These are phyloP conservation scores for Mycena indigotica DNA, from an alignment of 768 basidiomycete species.

Conservation along the genomic window DNA sequence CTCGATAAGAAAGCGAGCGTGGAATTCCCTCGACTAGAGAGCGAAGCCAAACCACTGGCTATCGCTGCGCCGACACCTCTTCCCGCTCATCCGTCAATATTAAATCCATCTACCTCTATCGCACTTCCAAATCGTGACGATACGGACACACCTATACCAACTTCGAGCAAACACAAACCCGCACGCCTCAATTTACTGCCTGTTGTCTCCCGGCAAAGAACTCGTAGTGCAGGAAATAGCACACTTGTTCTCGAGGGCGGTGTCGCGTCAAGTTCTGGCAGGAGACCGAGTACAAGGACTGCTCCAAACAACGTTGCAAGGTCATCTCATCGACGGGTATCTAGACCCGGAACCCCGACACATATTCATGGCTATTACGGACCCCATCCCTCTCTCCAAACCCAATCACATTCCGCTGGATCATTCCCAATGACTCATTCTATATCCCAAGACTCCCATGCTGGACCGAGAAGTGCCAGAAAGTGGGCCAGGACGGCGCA, in stretches of 20 bases:
- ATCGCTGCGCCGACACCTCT: not conserved
- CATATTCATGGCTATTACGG: conserved; percentile 1
- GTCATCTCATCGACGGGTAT: conserved; percentile 15
- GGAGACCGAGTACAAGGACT: conserved; percentile 10
- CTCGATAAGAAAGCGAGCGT: not conserved
- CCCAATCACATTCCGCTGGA: not conserved
- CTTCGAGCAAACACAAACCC: conserved; percentile 13
- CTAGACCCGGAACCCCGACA: conserved; percentile 16
- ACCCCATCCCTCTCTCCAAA: not conserved
- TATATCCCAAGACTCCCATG: conserved; percentile 14
- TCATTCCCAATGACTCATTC: conserved; percentile 13
- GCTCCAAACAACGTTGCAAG: conserved; percentile 1
- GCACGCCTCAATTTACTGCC: conserved; percentile 12
- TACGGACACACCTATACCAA: not conserved
- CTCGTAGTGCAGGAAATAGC: conserved; percentile 15
- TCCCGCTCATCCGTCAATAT: no score
- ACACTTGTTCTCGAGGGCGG: conserved; percentile 5
- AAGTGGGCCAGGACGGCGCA: conserved; percentile 54
- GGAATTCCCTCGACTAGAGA: not conserved
- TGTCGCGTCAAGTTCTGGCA: not conserved
- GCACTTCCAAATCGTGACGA: conserved; percentile 9
- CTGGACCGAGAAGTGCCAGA: conserved; percentile 36
- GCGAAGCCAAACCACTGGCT: not conserved
- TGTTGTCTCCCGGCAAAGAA: conserved; percentile 5
- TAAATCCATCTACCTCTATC: conserved; percentile 12